Evolutionary conservation across 192 early-diverging fungal genomes (phyloP), one percentile per base, ranked within the genome.

Genomic region (Mortierella claussenii): DNA sequence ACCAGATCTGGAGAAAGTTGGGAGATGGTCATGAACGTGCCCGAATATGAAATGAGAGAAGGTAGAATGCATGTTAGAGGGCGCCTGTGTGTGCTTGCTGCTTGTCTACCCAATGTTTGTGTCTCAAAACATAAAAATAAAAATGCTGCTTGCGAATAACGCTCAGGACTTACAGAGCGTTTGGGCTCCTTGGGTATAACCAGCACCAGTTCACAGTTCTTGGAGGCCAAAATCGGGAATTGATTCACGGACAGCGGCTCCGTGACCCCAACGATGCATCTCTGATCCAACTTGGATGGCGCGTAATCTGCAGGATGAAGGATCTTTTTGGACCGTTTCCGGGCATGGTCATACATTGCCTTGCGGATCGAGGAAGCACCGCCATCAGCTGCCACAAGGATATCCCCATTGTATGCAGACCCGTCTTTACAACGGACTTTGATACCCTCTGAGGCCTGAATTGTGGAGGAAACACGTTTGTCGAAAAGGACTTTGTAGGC

Each of bases 371-470:
- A 32, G 8, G 69, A 74, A 3, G 61, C 36, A 10, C 69, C 69
- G 10, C 69, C 69, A 47, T 74, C 69, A 17, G 69, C 45, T 11
- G 55, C 69, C 9, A 74, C 69, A 4, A 74, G 55, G 27, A 74
- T 74, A 18, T 74, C 61, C 0, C 69, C 69, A n/a, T 20, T 74
- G 34, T 58, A 74, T 4, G 55, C 54, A 10, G 69, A 52, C 7
- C 62, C 69, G 26, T 74, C 69, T 43, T 64, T 42, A n/a, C 69
- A 74, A 7, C 62, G 69, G 27, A 74, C 62, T 13, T 74, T 74
- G 55, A 59, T n/a, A 1, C 69, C 69, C 18, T 74, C 61, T 5
- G 27, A 36, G 43, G 24, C 65, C n/a, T 74, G 69, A 15, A 48
- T 40, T 28, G 62, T 64, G 21, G 60, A 56, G 18, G 32, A 20